Percentiles rank a stretch among this genome's conserved stretches.
Evolutionary conservation across 2,329 filamentous ascomycete species (phyloP).

Genomic region (Akanthomyces muscarius): DNA sequence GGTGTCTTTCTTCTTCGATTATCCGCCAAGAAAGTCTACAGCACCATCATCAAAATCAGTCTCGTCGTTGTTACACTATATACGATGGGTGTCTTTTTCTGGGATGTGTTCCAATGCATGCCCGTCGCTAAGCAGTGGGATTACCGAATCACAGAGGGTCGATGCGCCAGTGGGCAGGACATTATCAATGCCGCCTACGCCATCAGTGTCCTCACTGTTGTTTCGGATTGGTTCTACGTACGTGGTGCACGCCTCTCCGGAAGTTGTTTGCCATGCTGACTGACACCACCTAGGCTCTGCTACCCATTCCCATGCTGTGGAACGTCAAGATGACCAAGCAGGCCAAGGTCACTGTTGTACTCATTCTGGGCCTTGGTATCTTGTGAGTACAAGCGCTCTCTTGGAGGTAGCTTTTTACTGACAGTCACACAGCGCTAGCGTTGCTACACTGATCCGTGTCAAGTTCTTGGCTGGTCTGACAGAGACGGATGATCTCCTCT

Average conservation of each 20-base stretch:
- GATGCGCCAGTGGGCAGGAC: slow-evolving; percentile 41
- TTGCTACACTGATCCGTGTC: slow-evolving; percentile 51
- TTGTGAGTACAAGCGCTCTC: slow-evolving; percentile 35
- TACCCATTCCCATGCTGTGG: slow-evolving; percentile 54
- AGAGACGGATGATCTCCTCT: slow-evolving; percentile 44
- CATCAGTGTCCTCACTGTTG: slow-evolving; percentile 48
- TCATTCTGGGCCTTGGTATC: slow-evolving; percentile 46
- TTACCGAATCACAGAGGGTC: slow-evolving; percentile 40
- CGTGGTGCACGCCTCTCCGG: slow-evolving; percentile 20
- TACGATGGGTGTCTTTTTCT: slow-evolving; percentile 47
- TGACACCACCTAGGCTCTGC: slow-evolving; percentile 36
- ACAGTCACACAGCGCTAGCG: slow-evolving; percentile 39
- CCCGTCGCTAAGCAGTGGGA: slow-evolving; percentile 52
- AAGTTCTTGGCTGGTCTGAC: slow-evolving; percentile 44
- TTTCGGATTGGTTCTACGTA: slow-evolving; percentile 53
- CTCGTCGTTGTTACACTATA: slow-evolving; percentile 44
- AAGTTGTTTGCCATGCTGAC: background rate
- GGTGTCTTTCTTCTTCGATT: slow-evolving; percentile 49
- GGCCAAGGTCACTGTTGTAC: slow-evolving; percentile 48
- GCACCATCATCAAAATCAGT: slow-evolving; percentile 43
- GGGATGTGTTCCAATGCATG: slow-evolving; percentile 49
- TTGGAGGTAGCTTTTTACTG: background rate
- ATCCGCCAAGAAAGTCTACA: slow-evolving; percentile 43
- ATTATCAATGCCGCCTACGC: slow-evolving; percentile 48
- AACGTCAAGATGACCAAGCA: slow-evolving; percentile 49